phyloP scores from a whole-genome alignment of 148 eudicot genomes.

The Amaranthus palmeri region DNA sequence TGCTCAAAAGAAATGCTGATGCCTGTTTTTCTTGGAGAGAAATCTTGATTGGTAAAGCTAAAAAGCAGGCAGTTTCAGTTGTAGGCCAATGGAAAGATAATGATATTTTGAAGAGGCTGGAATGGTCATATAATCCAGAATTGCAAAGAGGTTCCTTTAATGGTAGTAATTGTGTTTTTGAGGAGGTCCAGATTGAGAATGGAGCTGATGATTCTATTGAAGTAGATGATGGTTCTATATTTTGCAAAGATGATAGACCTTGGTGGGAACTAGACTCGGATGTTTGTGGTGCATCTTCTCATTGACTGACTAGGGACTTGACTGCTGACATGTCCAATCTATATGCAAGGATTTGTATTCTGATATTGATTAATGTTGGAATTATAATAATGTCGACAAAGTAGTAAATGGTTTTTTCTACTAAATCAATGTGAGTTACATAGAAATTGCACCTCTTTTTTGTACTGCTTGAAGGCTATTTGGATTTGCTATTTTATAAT shows the following conservation, averaged over 20 bases:
- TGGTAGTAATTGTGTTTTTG: conserved; percentile 22
- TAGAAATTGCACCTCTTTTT: background rate
- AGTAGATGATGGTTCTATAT: conserved; percentile 20
- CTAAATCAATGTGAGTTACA: conserved; percentile 11
- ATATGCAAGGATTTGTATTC: background rate
- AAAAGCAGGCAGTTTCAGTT: conserved; percentile 59
- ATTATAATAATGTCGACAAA: background rate
- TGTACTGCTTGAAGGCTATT: too few species aligned
- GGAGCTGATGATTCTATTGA: conserved; percentile 25
- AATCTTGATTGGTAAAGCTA: conserved; percentile 66
- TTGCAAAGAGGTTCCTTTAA: conserved; percentile 25
- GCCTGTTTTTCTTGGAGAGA: conserved; percentile 83
- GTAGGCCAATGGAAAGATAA: conserved; percentile 73
- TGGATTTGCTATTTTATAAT: too few species aligned
- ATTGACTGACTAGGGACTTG: conserved; percentile 6
- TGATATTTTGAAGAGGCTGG: conserved; percentile 61
- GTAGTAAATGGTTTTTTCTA: background rate
- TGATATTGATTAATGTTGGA: background rate
- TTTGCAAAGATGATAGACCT: conserved; percentile 16
- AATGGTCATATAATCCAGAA: conserved; percentile 67
- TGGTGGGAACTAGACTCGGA: conserved; percentile 43
- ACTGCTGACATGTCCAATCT: background rate
- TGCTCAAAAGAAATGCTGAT: conserved; percentile 65
- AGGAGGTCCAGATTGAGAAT: conserved; percentile 26
- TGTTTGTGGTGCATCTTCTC: conserved; percentile 13